Percentiles rank a stretch among this genome's conserved stretches.
Evolutionary conservation across 768 basidiomycete species (phyloP).

Genomic region (Scleroderma citrinum): DNA sequence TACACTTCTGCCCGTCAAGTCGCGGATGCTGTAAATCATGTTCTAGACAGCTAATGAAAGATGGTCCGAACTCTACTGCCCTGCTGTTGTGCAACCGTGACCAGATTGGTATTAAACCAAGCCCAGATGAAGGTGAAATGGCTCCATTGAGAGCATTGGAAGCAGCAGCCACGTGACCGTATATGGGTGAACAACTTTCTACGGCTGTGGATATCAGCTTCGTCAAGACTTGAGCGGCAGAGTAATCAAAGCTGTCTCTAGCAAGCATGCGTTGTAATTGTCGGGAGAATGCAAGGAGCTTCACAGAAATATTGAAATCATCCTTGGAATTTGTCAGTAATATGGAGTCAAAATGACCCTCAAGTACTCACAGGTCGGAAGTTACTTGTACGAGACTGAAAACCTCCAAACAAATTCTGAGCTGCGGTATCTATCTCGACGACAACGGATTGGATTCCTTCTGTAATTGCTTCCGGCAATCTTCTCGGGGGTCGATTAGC

Average conservation of each 20-base stretch:
- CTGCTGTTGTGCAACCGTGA: conserved; percentile 31
- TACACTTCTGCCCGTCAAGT: conserved; percentile 10
- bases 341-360: neutral
- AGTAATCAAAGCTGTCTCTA: conserved; percentile 52
- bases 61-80: conserved; percentile 10
- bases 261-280: conserved; percentile 40
- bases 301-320: conserved; percentile 29
- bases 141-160: conserved; percentile 38
- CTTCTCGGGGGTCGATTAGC: neutral
- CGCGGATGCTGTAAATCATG: neutral
- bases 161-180: conserved; percentile 27
- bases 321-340: conserved; percentile 13
- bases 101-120: conserved; percentile 73
- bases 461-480: conserved; percentile 10
- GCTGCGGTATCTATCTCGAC: conserved; percentile 15
- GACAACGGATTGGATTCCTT: conserved; percentile 19
- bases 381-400: conserved; percentile 8
- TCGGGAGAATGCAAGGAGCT: conserved; percentile 34
- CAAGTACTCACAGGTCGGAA: conserved; percentile 21
- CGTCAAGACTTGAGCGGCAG: conserved; percentile 53
- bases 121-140: conserved; percentile 62
- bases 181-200: conserved; percentile 27
- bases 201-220: conserved; percentile 46
- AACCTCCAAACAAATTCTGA: conserved; percentile 13
- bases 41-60: conserved; percentile 15